Conservation (phyloP, 1,284 basidiomycete species). For the Cerrena zonata region DNA sequence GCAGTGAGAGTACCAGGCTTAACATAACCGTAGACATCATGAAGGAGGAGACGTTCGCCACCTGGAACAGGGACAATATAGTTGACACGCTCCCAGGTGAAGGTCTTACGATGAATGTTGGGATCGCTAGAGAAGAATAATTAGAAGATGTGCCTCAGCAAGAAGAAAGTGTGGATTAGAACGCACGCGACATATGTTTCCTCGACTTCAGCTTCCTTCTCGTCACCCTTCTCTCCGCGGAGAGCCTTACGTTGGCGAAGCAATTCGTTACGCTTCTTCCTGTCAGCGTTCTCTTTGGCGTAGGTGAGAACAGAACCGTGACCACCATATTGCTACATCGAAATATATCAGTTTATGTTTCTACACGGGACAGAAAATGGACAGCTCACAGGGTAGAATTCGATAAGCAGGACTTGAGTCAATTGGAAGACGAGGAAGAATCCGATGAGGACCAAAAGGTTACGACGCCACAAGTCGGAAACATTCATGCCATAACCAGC, state of each 20-base stretch:
- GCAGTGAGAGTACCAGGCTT: slow-evolving; percentile 74
- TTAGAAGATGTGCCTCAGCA: neutral
- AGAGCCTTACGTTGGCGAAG: slow-evolving; percentile 50
- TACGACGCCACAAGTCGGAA: slow-evolving; percentile 56
- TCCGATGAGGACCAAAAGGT: slow-evolving; percentile 50
- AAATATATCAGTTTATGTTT: neutral
- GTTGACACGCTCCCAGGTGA: slow-evolving; percentile 68
- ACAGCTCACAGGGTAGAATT: slow-evolving; percentile 54
- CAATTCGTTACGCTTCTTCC: slow-evolving; percentile 57
- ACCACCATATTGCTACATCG: slow-evolving; percentile 42
- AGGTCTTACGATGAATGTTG: slow-evolving; percentile 41
- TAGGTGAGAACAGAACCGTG: slow-evolving; percentile 54
- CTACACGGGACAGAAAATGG: neutral
- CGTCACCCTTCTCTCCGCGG: slow-evolving; percentile 27
- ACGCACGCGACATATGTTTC: neutral
- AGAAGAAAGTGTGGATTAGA: neutral
- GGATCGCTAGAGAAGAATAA: slow-evolving; percentile 11
- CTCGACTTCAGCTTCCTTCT: slow-evolving; percentile 28
- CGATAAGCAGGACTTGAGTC: slow-evolving; percentile 55
- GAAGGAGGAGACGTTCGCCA: slow-evolving; percentile 65
- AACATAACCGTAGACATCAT: slow-evolving; percentile 85
- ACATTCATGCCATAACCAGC: slow-evolving; percentile 46
- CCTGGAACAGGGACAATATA: slow-evolving; percentile 72
- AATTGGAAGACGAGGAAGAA: slow-evolving; percentile 68
- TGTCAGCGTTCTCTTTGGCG: slow-evolving; percentile 66